Base-by-base conservation (phyloP, 805 yeast species). In the Saccharomycopsis babjevae region DNA sequence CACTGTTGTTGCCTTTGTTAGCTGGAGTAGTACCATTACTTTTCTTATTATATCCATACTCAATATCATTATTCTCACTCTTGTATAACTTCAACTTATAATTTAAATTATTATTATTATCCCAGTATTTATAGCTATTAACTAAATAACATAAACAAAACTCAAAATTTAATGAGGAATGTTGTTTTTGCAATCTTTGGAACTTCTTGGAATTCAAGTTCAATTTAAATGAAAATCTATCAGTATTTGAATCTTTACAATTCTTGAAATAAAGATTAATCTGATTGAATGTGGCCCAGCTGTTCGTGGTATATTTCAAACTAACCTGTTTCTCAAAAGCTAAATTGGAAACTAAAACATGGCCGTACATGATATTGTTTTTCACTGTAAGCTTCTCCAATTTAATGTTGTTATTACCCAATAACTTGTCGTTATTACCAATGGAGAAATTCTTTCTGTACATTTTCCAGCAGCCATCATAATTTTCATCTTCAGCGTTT, bases 301-400 rank as follows among this genome's bases (percentile, higher is more conserved):
- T 63, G 65, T 78, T 79, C 40, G 71, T 67, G 1, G 80, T 71
- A 65, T 77, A 77, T 54, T 79, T 70, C 7, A 76, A 73, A 7
- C 70, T 68, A 36, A 78, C 71, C 18, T 63, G 58, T 66, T 78
- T 78, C 61, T 77, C 75, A 67, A 70, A 78, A 13, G 76, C 69
- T 15, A 77, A 32, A 66, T 78, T 78, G 56, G 69, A 68, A n/a
- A 77, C 81, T 2, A 80, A 79, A 20, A 77, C 66, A 57, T 75
- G 77, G 10, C 81, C 81, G 52, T 75, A 61, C 50, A 77, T 72
- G 61, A 70, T 72, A 55, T 63, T 61, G 15, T 38, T 18, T 20
- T 34, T 36, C 11, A 46, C 52, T 8, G 39, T 55, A 18, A 61
- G 22, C 16, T 42, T 54, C 32, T 58, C 61, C 34, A 61, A 39